Conservation (phyloP, 140 eudicot genomes). For the Stevia rebaudiana region DNA sequence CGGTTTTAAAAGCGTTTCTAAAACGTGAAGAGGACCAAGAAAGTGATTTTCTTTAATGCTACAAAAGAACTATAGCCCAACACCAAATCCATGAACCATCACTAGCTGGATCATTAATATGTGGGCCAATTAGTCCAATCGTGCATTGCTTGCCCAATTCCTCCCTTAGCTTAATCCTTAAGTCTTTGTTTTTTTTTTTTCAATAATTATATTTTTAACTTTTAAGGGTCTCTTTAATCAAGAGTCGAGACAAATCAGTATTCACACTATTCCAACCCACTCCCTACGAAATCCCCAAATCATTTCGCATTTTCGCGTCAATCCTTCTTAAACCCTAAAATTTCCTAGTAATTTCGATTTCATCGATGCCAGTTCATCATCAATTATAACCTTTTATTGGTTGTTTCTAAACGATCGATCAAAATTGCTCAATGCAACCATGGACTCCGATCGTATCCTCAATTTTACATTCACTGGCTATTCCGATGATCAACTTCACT, state of each 20-base stretch:
- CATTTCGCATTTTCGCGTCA: slow-evolving; percentile 14
- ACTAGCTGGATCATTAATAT: neutral
- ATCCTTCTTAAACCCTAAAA: slow-evolving; percentile 28
- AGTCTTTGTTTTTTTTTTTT: neutral
- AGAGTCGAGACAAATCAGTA: neutral
- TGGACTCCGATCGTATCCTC: slow-evolving; percentile 19
- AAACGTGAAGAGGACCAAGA: too few relatives aligned
- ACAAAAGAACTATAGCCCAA: neutral
- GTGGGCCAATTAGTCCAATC: neutral
- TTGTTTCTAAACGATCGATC: neutral
- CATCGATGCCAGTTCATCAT: slow-evolving; percentile 12
- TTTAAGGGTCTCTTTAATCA: too few relatives aligned
- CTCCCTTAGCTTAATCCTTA: neutral
- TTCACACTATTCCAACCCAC: neutral
- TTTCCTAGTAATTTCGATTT: slow-evolving; percentile 7
- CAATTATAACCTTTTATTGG: neutral
- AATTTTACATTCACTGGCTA: neutral
- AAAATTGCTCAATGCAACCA: slow-evolving; percentile 13
- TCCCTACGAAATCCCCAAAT: slow-evolving; percentile 22
- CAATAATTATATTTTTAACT: too few relatives aligned
- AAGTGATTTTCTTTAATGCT: neutral
- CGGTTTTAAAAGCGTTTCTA: too few relatives aligned
- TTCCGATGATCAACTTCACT: slow-evolving; percentile 1
- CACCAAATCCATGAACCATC: neutral
- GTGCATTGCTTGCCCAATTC: neutral